These are phyloP conservation scores for Leccinum pellstonianum DNA, from an alignment of 768 basidiomycete species.

Conservation along the genomic window DNA sequence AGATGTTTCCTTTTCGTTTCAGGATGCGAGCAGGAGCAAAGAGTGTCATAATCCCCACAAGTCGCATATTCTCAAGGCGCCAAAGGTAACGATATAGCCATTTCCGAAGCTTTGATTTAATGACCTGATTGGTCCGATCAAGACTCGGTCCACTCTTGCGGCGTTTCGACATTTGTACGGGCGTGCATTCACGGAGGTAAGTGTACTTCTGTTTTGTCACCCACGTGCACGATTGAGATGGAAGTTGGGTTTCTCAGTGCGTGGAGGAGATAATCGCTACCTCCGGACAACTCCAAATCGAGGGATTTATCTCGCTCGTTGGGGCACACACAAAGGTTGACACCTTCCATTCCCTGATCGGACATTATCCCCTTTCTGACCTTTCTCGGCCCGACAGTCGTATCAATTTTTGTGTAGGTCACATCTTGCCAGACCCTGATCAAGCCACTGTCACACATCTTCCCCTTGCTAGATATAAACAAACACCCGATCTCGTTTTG, in stretches of 20 bases:
- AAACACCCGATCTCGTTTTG: constrained; percentile 62
- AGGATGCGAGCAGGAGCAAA: constrained; percentile 45
- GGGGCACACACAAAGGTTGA: constrained; percentile 72
- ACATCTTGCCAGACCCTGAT: constrained; percentile 1
- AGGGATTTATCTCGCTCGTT: constrained; percentile 84
- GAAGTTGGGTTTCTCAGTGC: constrained; percentile 45
- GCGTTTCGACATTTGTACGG: constrained; percentile 78
- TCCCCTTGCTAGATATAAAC: constrained; percentile 64
- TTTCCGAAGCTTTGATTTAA: constrained; percentile 14
- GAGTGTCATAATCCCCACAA: constrained; percentile 36
- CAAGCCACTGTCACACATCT: background rate
- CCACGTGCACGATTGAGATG: constrained; percentile 9
- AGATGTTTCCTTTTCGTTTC: constrained; percentile 64
- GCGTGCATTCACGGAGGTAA: constrained; percentile 64
- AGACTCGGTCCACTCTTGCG: constrained; percentile 65
- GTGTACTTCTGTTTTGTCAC: constrained; percentile 21
- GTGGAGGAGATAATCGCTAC: constrained; percentile 59
- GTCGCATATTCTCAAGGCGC: constrained; percentile 55
- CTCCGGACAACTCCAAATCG: constrained; percentile 52
- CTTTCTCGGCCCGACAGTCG: constrained; percentile 44
- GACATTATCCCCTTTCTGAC: constrained; percentile 20
- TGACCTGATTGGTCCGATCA: constrained; percentile 23
- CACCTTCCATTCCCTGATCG: constrained; percentile 15
- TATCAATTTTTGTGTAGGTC: constrained; percentile 84
- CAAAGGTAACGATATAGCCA: constrained; percentile 50